A percentile compares a stretch with the other conserved stretches of the same genome.
Conservation (phyloP, 495 filamentous ascomycete species). For the Beverwykella pulmonaria region DNA sequence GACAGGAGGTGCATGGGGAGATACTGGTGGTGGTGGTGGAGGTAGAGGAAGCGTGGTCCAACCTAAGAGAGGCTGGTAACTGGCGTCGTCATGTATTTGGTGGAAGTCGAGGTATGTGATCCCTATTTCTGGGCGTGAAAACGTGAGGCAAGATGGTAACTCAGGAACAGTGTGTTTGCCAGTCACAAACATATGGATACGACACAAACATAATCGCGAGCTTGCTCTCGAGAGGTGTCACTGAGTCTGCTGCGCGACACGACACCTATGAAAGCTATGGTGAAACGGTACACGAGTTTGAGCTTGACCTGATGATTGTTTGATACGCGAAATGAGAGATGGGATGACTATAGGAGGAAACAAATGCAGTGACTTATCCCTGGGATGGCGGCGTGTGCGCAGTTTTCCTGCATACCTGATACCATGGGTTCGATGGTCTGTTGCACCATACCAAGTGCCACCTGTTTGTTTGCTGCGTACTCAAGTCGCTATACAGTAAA, state of each 20-base stretch:
- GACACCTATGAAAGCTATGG: not conserved
- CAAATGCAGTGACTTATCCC: not conserved
- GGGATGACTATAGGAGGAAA: not conserved
- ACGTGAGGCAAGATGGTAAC: too few relatives aligned
- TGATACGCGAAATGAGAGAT: not conserved
- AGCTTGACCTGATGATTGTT: not conserved
- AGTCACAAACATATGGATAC: not conserved
- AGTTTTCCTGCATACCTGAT: too few relatives aligned
- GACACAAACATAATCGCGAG: conserved; percentile 2
- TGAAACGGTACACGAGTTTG: not conserved
- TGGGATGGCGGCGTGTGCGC: too few relatives aligned
- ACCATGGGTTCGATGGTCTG: too few relatives aligned
- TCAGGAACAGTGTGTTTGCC: not conserved
- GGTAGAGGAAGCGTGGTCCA: not conserved
- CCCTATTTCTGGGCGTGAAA: too few relatives aligned
- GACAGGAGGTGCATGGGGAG: not conserved
- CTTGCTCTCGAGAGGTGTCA: not conserved
- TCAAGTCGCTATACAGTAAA: not conserved
- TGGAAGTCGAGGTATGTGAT: not conserved
- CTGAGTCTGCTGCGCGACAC: not conserved
- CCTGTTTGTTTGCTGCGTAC: not conserved
- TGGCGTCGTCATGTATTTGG: too few relatives aligned
- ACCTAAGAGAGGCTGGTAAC: not conserved
- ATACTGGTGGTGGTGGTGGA: not conserved
- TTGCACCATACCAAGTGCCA: not conserved